phyloP scores from a whole-genome alignment of 805 yeast species.

The Kuraishia cidri region DNA sequence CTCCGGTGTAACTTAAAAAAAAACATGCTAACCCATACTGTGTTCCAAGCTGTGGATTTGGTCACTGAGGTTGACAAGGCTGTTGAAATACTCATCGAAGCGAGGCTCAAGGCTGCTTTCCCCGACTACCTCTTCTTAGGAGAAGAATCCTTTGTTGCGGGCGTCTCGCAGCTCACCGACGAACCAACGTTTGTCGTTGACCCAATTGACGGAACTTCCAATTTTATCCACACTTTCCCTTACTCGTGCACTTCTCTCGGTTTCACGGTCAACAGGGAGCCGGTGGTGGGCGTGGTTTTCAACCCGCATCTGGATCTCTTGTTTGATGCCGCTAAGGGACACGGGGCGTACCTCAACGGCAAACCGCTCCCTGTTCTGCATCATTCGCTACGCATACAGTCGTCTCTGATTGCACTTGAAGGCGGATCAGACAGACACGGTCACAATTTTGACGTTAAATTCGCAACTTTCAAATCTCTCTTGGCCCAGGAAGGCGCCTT shows the following conservation, averaged over 20 bases:
- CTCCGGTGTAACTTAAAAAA: neutral
- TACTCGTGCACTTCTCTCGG: constrained; percentile 56
- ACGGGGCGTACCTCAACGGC: constrained; percentile 45
- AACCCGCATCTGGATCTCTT: constrained; percentile 48
- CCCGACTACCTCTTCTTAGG: constrained; percentile 50
- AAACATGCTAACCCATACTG: neutral
- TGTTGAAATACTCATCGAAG: constrained; percentile 32
- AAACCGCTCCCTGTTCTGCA: constrained; percentile 20
- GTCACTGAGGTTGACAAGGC: constrained; percentile 54
- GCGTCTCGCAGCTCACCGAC: constrained; percentile 32
- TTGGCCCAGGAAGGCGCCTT: constrained; percentile 41
- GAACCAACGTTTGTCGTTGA: constrained; percentile 59
- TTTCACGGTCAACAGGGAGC: constrained; percentile 33
- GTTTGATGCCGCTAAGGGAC: constrained; percentile 45
- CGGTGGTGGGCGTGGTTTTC: constrained; percentile 59
- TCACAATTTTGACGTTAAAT: constrained; percentile 38
- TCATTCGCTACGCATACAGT: constrained; percentile 33
- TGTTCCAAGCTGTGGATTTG: constrained; percentile 35
- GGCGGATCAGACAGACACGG: constrained; percentile 54
- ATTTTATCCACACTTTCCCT: constrained; percentile 56
- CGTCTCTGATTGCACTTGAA: constrained; percentile 48
- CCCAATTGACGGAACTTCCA: constrained; percentile 60
- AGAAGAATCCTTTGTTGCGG: constrained; percentile 48
- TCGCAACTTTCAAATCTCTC: constrained; percentile 35
- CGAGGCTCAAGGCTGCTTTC: constrained; percentile 21